Conservation (phyloP, 495 filamentous ascomycete species). For the Annulohypoxylon moriforme region DNA sequence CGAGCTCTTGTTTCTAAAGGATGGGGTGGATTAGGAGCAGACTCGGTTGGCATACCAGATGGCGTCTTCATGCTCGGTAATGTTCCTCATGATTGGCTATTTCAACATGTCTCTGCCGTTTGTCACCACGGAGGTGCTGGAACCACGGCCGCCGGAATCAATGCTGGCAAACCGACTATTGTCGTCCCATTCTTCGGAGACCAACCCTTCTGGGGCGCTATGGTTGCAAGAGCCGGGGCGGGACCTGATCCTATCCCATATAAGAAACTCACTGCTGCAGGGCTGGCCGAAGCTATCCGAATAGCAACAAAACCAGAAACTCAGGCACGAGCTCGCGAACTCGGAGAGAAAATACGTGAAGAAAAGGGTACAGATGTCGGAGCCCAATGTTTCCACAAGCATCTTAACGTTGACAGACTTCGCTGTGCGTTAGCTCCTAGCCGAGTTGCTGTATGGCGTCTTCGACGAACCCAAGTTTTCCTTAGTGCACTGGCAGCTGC, state of each 20-base stretch:
- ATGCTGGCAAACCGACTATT: slow-evolving; percentile 74
- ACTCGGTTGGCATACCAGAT: slow-evolving; percentile 68
- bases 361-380: slow-evolving; percentile 74
- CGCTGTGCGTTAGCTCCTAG: slow-evolving; percentile 73
- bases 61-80: slow-evolving; percentile 83
- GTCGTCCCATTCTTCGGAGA: slow-evolving; percentile 89
- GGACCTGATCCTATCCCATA: slow-evolving; percentile 78
- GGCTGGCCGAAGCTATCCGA: slow-evolving; percentile 70
- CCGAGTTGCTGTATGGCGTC: slow-evolving; percentile 75
- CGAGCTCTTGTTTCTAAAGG: slow-evolving; percentile 83
- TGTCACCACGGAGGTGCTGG: slow-evolving; percentile 87
- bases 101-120: slow-evolving; percentile 77
- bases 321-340: slow-evolving; percentile 63
- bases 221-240: slow-evolving; percentile 77
- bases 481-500: slow-evolving; percentile 77
- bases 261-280: slow-evolving; percentile 71
- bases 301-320: slow-evolving; percentile 68
- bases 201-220: slow-evolving; percentile 84
- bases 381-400: slow-evolving; percentile 75
- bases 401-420: slow-evolving; percentile 68
- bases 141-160: slow-evolving; percentile 80
- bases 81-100: slow-evolving; percentile 86
- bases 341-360: slow-evolving; percentile 69
- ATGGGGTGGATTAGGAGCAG: slow-evolving; percentile 79
- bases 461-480: slow-evolving; percentile 70